Evolutionary conservation across 345 rosid genomes (phyloP), one percentile per base, ranked within the genome.

Genomic region (Boechera stricta): DNA sequence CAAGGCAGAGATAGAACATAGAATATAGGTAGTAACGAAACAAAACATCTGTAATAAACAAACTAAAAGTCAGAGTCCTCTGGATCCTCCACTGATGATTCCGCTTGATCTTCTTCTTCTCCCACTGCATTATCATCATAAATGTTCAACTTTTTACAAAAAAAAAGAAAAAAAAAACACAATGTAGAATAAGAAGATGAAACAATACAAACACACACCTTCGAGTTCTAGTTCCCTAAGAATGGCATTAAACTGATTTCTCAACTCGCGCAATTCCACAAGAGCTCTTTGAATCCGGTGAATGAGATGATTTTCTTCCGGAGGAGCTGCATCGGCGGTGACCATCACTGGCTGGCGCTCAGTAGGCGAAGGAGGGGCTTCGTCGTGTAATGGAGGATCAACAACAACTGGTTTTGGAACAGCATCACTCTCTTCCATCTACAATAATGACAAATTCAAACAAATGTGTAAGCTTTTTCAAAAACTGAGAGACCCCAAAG

Each of bases 71-170:
- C 80, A 33, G 80, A 77, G 51, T 77, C 80, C 26, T 77, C 80
- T 63, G 80, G 80, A 77, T 77, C 80, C 13, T 77, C 80, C 60
- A 77, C 80, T 70, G 80, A 77, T 77, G 80, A 77, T 55, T 70
- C 80, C 33, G 76, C 80, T 45, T 64, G 41, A 4, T 77, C 80
- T 54, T 70, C 80, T 35, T 77, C 80, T 61, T 77, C 79, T 63
- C 74, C 76, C n/a, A 54, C 80, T 77, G 64, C 15, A 36, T 35
- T 4, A 53, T 28, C 26, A 72, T 12, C 16, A 61, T 52, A 45
- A 7, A 6, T 28, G 1, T 10, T 54, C 0, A 1, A 10, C 11
- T 16, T 42, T 2, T 13, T 15, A 28, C 2, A 36, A 36, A 7
- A 36, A 8, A 66, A 36, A 10, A 10, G 13, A 9, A 3, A 66